Evolutionary conservation across 495 filamentous ascomycete species (phyloP), one percentile per base, ranked within the genome.

Genomic region (Aspergillus incahuasiensis): DNA sequence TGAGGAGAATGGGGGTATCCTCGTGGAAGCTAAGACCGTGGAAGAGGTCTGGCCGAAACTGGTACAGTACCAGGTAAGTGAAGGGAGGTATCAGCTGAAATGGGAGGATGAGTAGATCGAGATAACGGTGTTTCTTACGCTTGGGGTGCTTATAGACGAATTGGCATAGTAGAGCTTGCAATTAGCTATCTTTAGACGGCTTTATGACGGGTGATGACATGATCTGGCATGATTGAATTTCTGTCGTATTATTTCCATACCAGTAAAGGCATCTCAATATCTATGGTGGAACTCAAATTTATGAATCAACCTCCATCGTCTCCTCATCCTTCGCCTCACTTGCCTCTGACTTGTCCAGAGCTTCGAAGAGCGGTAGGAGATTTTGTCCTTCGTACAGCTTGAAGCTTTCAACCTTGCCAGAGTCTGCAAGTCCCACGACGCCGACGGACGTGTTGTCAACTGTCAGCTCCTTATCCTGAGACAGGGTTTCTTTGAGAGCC

Each of bases 391-490:
- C 94, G 69, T 88, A 95, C 56, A 96, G 78, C 80, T 87, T 90
- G 74, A 98, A 98, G 68, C 83, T 85, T 79, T 94, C 88, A 22
- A 85, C 71, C 61, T 76, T 81, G 41, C 67, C 68, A 52, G 70
- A 68, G 5, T 83, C 82, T 12, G 66, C 76, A 47, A 87, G 57
- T 16, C 92, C 92, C 19, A 90, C 86, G 46, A 96, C 84, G 47
- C 88, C 90, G 39, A 97, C 81, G 60, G 90, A 96, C 47, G 91
- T 94, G 74, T 98, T 97, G 62, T 96, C 94, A 38, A 96, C 82
- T 51, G 91, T 97, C 69, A 97, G 76, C 82, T 96, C 92, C 77
- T 95, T 95, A 71, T 97, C 94, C 82, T 97, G 92, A 56, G 87
- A 86, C 67, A 97, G 76, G 52, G 87, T 95, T 81, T 97, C 94